Conservation (phyloP, 2,329 filamentous ascomycete species). For the Salinomyces thailandicus region DNA sequence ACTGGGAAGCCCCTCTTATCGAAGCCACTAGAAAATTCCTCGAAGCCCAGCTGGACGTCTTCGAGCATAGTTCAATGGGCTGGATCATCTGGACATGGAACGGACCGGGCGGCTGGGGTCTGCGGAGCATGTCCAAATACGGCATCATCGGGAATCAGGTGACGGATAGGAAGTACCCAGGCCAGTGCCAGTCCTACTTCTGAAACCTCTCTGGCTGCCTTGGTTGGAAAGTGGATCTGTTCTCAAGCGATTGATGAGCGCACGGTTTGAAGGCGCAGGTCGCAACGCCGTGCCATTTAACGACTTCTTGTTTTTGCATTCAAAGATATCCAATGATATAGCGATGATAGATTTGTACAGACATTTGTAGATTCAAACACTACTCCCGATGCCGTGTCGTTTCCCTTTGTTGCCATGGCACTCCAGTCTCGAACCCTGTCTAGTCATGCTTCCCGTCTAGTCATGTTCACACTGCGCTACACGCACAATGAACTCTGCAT, state of each 20-base stretch:
- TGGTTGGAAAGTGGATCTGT: neutral
- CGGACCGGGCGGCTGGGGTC: slow-evolving; percentile 33
- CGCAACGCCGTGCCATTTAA: too few species aligned
- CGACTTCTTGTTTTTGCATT: neutral
- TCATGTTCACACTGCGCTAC: too few species aligned
- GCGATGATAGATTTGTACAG: neutral
- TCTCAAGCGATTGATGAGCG: neutral
- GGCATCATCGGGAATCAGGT: slow-evolving; percentile 32
- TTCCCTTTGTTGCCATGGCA: too few species aligned
- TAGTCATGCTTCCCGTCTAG: too few species aligned
- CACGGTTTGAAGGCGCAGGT: neutral
- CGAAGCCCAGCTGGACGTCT: slow-evolving; percentile 36
- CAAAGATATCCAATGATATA: too few species aligned
- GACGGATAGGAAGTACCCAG: slow-evolving; percentile 20
- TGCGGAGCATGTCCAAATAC: slow-evolving; percentile 30
- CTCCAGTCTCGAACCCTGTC: too few species aligned
- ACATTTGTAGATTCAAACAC: too few species aligned
- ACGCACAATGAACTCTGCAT: too few species aligned
- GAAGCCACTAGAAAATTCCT: slow-evolving; percentile 28
- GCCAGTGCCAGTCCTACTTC: slow-evolving; percentile 12
- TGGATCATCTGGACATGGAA: slow-evolving; percentile 38
- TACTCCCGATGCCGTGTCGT: too few species aligned
- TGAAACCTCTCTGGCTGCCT: neutral
- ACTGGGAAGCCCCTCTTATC: slow-evolving; percentile 28
- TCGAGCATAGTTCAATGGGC: slow-evolving; percentile 30